Percentiles rank a stretch among this genome's conserved stretches.
phyloP scores from a whole-genome alignment of 2,329 filamentous ascomycete genomes.

The Arthroderma uncinatum region DNA sequence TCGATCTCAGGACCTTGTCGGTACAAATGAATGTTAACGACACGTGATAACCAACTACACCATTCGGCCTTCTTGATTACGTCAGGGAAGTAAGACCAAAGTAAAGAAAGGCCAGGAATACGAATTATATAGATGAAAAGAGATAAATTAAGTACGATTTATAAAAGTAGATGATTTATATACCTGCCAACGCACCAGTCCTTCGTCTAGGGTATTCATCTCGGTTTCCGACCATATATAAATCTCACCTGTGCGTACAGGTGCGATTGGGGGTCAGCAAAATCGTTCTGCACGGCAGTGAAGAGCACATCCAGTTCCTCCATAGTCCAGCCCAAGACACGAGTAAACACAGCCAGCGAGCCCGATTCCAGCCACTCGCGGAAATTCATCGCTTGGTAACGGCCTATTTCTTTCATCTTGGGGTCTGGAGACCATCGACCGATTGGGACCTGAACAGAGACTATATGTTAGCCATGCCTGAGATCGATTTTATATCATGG shows the following conservation, averaged over 20 bases:
- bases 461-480: not conserved
- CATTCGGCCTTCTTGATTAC: too few species aligned
- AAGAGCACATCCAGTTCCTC: constrained; percentile 11
- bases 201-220: not conserved
- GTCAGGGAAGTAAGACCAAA: too few species aligned
- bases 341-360: constrained; percentile 19
- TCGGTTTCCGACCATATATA: constrained; percentile 22
- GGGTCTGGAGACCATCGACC: constrained; percentile 23
- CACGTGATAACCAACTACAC: too few species aligned
- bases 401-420: constrained; percentile 15
- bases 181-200: not conserved
- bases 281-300: constrained; percentile 7
- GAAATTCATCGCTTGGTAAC: constrained; percentile 16
- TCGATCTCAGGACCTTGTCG: too few species aligned
- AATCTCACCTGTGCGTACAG: constrained; percentile 13
- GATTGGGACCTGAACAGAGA: constrained; percentile 31
- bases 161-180: not conserved
- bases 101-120: not conserved
- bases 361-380: constrained; percentile 20
- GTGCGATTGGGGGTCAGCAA: constrained; percentile 8
- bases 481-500: not conserved
- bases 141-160: too few species aligned
- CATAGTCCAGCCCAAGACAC: constrained; percentile 20
- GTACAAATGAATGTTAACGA: too few species aligned
- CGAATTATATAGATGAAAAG: not conserved